phyloP scores from a whole-genome alignment of 2,329 filamentous ascomycete genomes.

The Curvularia lunata region DNA sequence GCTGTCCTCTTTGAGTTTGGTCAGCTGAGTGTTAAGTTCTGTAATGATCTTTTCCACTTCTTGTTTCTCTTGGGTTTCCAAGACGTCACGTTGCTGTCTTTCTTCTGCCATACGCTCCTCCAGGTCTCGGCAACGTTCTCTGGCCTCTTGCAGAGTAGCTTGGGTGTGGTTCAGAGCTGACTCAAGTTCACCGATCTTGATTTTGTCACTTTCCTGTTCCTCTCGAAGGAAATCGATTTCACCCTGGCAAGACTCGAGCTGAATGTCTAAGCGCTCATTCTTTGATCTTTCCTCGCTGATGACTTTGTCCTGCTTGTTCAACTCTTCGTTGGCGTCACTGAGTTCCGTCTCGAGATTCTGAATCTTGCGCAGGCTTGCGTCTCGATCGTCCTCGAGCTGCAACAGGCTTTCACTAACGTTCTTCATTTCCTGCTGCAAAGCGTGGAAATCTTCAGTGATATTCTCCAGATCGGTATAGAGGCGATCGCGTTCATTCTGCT shows the following conservation, averaged over 20 bases:
- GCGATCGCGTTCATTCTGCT: conserved; percentile 72
- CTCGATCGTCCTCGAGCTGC: conserved; percentile 86
- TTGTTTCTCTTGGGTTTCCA: conserved; percentile 88
- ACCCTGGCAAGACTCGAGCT: conserved; percentile 88
- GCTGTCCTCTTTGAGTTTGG: conserved; percentile 82
- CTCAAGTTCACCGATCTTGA: conserved; percentile 93
- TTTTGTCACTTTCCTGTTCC: conserved; percentile 97
- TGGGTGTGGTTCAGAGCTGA: conserved; percentile 80
- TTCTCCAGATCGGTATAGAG: conserved; percentile 75
- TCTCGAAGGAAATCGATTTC: conserved; percentile 96
- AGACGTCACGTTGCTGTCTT: conserved; percentile 81
- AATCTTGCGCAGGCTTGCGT: conserved; percentile 77
- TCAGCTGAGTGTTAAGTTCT: conserved; percentile 85
- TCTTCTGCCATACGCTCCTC: conserved; percentile 76
- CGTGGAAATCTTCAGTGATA: conserved; percentile 83
- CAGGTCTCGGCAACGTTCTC: conserved; percentile 65
- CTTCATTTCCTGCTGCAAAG: conserved; percentile 93
- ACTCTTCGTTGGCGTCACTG: conserved; percentile 81
- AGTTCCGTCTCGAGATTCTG: conserved; percentile 83
- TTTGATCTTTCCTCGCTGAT: conserved; percentile 86
- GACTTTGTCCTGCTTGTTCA: conserved; percentile 83
- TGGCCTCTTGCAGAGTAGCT: conserved; percentile 80
- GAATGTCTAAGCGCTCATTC: conserved; percentile 83
- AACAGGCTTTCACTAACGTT: conserved; percentile 86
- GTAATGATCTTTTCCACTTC: conserved; percentile 93